Evolutionary conservation across 1,139 yeast species (phyloP).

Genomic region (Chernovozyma aurita): DNA sequence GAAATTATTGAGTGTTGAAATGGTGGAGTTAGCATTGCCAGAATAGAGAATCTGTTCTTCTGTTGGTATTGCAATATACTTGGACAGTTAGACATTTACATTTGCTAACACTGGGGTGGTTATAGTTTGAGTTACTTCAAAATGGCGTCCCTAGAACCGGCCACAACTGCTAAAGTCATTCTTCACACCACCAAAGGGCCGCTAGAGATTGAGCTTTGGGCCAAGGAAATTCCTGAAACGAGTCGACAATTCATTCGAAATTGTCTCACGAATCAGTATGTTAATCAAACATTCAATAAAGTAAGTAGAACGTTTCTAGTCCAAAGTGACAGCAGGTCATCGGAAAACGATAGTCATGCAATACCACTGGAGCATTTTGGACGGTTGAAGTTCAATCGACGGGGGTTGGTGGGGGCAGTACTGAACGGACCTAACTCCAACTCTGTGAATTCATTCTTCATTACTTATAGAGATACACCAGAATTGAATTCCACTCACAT

Average conservation of each 20-base stretch:
- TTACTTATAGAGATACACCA: slow-evolving; percentile 46
- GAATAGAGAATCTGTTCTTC: too few relatives aligned
- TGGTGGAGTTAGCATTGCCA: too few relatives aligned
- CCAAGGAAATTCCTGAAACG: slow-evolving; percentile 60
- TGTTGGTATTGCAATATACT: too few relatives aligned
- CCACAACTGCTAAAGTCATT: slow-evolving; percentile 56
- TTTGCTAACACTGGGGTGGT: too few relatives aligned
- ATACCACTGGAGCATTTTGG: slow-evolving; percentile 41
- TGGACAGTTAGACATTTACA: too few relatives aligned
- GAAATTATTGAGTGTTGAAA: too few relatives aligned
- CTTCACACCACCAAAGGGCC: slow-evolving; percentile 58
- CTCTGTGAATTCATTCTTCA: slow-evolving; percentile 46
- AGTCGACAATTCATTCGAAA: slow-evolving; percentile 45
- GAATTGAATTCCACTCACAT: slow-evolving; percentile 46
- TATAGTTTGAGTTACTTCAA: too few relatives aligned
- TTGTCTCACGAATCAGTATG: slow-evolving; percentile 42
- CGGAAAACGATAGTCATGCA: slow-evolving; percentile 10
- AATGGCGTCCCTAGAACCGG: slow-evolving; percentile 39
- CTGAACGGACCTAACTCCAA: slow-evolving; percentile 21
- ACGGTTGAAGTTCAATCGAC: slow-evolving; percentile 39
- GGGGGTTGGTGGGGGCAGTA: slow-evolving; percentile 57
- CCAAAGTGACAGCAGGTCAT: too few relatives aligned
- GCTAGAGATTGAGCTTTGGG: slow-evolving; percentile 63
- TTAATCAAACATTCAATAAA: slow-evolving; percentile 38
- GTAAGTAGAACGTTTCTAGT: slow-evolving; percentile 30